Evolutionary conservation across 1,284 basidiomycete species (phyloP).

Genomic region (Heterobasidion irregulare): DNA sequence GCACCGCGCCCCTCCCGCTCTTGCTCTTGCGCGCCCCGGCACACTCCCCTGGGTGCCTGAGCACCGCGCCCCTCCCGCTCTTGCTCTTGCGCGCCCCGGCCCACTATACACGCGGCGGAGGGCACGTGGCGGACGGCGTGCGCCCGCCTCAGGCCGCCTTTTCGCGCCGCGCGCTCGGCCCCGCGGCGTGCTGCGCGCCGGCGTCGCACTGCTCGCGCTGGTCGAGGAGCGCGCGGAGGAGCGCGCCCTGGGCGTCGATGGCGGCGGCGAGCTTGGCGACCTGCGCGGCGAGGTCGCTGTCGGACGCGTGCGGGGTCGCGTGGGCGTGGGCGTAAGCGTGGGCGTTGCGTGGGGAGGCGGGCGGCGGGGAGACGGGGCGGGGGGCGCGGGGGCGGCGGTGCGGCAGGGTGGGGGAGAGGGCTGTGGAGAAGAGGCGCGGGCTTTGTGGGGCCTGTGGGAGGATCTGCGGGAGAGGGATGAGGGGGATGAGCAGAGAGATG

Average conservation of each 20-base stretch:
- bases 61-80: no score
- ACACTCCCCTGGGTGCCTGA: no score
- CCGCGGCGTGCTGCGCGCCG: no score
- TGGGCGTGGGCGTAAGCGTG: no score
- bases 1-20: no score
- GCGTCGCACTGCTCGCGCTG: neutral
- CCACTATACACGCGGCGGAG: no score
- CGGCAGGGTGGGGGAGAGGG: conserved; percentile 3
- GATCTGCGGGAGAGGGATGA: neutral
- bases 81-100: no score
- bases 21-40: no score
- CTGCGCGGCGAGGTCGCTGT: conserved; percentile 27
- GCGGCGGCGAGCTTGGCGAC: conserved; percentile 43
- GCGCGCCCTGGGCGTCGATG: conserved; percentile 46
- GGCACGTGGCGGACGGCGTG: no score
- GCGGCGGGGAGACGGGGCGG: neutral
- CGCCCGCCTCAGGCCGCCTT: no score
- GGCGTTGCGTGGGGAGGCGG: conserved; percentile 2
- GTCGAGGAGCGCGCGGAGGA: conserved; percentile 26
- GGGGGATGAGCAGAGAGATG: conserved; percentile 1
- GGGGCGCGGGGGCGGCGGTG: neutral
- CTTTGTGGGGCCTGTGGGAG: conserved; percentile 4
- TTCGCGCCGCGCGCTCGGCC: no score
- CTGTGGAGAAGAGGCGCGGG: neutral
- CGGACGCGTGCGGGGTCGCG: no score